Evolutionary conservation across 2,329 filamentous ascomycete species (phyloP), one percentile per base, ranked within the genome.

Genomic region (Sordariomycetes sp.): DNA sequence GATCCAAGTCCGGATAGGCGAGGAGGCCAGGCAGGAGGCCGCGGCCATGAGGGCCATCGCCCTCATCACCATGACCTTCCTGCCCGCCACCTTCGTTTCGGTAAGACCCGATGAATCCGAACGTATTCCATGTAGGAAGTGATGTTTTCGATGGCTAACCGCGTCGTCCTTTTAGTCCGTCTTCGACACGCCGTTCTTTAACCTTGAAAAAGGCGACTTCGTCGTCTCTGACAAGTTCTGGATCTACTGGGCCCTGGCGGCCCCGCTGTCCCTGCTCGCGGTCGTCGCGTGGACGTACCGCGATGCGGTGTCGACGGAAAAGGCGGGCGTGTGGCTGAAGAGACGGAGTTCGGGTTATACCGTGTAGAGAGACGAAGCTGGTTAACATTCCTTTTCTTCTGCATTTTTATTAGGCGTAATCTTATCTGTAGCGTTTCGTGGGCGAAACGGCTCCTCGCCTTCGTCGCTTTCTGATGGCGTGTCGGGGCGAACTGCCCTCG

Each of bases 41-140:
- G n/a, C 14, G n/a, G 55, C 59, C 11, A 60, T 60, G 59, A 60
- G 58, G 51, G 51, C 50, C 12, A 18, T 60, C 16, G 55, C 59
- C 34, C 25, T 60, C n/a, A 58, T 58, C 25, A 54, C 59, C n/a
- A 51, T 60, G 55, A 51, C 55, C 14, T 60, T 60, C 51, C 46
- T 60, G 37, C 59, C 59, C 16, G 59, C 55, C 20, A 60, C 59
- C 18, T 60, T 60, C 46, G 24, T 59, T 53, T 34, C 58, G 18
- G 58, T 59, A 46, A 43, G 58, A 28, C 25, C 34, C n/a, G n/a
- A 35, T 12, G 12, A 6, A 35, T 35, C 34, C n/a, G n/a, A n/a
- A 35, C 34, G 6, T 12, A 35, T 12, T 35, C 34, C 34, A 6
- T 12, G 6, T 7, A 12, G 12, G 7, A 35, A 35, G 34, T 35